Percentiles rank a stretch among this genome's conserved stretches.
These are phyloP conservation scores for Diaporthe sp. DNA, from an alignment of 2,329 filamentous ascomycete genomes.

Conservation along the genomic window DNA sequence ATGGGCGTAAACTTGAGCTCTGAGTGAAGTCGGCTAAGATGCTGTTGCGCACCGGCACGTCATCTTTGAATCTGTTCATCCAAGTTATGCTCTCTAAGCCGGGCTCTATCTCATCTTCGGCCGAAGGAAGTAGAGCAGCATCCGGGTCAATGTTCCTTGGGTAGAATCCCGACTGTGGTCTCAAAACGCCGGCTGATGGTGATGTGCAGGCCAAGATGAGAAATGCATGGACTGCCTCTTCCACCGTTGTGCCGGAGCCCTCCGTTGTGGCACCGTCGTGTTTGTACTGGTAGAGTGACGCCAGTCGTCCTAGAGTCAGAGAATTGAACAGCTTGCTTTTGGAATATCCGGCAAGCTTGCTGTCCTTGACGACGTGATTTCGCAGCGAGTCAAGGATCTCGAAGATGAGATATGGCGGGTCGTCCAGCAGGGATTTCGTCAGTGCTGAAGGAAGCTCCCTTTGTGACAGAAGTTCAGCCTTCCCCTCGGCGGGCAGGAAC, in stretches of 20 bases:
- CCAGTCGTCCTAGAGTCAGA: conserved; percentile 79
- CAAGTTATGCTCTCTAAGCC: conserved; percentile 79
- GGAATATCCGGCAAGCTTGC: conserved; percentile 77
- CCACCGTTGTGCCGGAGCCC: conserved; percentile 66
- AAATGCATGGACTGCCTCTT: conserved; percentile 81
- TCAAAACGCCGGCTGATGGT: conserved; percentile 79
- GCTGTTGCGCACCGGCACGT: conserved; percentile 83
- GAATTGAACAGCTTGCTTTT: conserved; percentile 85
- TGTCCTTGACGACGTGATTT: conserved; percentile 80
- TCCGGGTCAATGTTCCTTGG: conserved; percentile 77
- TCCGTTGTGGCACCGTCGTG: conserved; percentile 57
- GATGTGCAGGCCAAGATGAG: conserved; percentile 82
- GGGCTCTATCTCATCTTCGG: conserved; percentile 66
- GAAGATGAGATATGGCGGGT: conserved; percentile 80
- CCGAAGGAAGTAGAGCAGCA: conserved; percentile 54
- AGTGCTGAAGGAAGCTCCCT: conserved; percentile 78
- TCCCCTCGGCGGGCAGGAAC: conserved; percentile 82
- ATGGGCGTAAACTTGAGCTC: conserved; percentile 83
- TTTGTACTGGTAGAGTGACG: conserved; percentile 77
- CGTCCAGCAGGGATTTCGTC: conserved; percentile 82
- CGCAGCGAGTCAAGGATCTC: conserved; percentile 82
- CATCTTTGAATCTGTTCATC: conserved; percentile 75
- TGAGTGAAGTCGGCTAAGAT: conserved; percentile 84
- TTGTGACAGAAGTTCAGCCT: conserved; percentile 86
- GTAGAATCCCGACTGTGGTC: conserved; percentile 87